Base-by-base conservation (phyloP, 495 filamentous ascomycete species). In the Aspergillus incahuasiensis region DNA sequence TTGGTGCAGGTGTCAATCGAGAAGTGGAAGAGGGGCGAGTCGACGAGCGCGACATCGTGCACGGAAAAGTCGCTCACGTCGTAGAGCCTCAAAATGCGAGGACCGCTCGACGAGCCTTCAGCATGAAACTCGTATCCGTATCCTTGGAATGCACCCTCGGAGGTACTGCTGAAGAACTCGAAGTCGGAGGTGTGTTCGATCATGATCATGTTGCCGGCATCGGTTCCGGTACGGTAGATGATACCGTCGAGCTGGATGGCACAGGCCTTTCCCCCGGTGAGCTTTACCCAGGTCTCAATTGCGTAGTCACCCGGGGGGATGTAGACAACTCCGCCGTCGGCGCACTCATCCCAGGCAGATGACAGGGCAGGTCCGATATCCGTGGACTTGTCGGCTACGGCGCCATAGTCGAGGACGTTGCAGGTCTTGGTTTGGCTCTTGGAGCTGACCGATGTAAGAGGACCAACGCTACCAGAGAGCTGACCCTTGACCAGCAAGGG, bases 361-460 rank as follows among this genome's bases (percentile, higher is more conserved):
- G 59, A 62, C 35, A 82, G 68, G 0, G 78, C 68, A 1, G 72
- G 61, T 0, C 78, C 76, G 24, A 80, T 61, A 49, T 82, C 78
- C 21, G 77, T 77, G 5, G 68, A 63, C 40, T 73, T 71, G 41
- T 76, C 74, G 1, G 77, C 77, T 3, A 70, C 65, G 19, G 65
- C 78, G 13, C 78, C 79, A 54, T 81, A 80, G 52, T 81, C 62
- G 38, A 79, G 68, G 24, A 81, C 75, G 46, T 74, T 77, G 60
- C 79, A 80, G 21, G 68, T 66, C 35, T 74, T 75, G 21, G 58
- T 59, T 51, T 50, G 57, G 19, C 60, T 58, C 52, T 75, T 75
- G 22, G 59, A 55, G 4, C 62, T 53, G 46, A 56, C 62, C 25
- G 67, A 65, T 19, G 78, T 79, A 25, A 68, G 64, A 21, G 74